Percentiles rank a stretch among this genome's conserved stretches.
Evolutionary conservation across 257 asterid species (phyloP).

Genomic region (Linaria vulgaris): DNA sequence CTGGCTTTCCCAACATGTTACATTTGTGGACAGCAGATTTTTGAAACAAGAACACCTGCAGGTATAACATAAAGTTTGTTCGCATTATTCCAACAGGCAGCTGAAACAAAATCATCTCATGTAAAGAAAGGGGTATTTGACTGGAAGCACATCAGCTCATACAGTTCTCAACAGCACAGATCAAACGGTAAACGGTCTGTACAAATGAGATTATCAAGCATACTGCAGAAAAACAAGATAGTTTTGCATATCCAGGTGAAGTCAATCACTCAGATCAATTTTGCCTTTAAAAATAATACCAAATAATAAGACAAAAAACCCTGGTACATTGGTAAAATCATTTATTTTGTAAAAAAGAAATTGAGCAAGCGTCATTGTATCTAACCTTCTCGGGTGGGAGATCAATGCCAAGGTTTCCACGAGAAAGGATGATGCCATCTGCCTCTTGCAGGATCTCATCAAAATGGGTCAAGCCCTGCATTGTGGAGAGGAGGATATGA

Average conservation of each 20-base stretch:
- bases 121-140: too few relatives aligned
- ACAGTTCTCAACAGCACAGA: too few relatives aligned
- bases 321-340: background rate
- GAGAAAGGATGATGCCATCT: slow-evolving; percentile 84
- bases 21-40: slow-evolving; percentile 88
- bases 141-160: too few relatives aligned
- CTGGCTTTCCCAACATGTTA: slow-evolving; percentile 97
- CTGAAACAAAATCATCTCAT: too few relatives aligned
- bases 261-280: background rate
- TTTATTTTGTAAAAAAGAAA: too few relatives aligned
- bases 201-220: too few relatives aligned
- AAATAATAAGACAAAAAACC: background rate
- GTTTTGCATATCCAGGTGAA: background rate
- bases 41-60: slow-evolving; percentile 86
- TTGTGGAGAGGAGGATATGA: background rate
- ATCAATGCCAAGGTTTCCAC: slow-evolving; percentile 92
- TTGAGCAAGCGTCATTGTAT: background rate
- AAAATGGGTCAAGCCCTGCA: slow-evolving; percentile 81
- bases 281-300: background rate
- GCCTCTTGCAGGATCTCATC: slow-evolving; percentile 90
- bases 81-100: background rate
- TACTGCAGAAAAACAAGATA: background rate
- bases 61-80: slow-evolving; percentile 19
- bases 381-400: slow-evolving; percentile 93
- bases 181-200: too few relatives aligned